Base-by-base conservation (phyloP, 2,329 filamentous ascomycete genomes). In the Diaporthe aspalathi region DNA sequence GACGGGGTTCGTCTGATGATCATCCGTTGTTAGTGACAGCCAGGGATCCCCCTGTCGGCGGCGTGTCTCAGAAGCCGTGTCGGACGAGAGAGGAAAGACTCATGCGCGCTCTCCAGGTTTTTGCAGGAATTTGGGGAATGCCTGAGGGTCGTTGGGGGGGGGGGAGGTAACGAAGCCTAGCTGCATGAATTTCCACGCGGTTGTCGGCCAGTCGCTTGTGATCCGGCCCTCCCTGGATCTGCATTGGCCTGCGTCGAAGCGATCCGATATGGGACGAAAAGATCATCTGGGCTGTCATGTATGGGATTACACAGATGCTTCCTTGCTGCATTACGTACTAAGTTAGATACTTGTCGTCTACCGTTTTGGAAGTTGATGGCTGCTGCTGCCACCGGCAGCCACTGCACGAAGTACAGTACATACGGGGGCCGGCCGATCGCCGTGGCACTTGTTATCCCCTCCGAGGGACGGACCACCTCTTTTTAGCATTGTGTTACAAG, bases 1-100 rank as follows among this genome's bases (percentile, higher is more conserved):
- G 45, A 47, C 45, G 60, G 45, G 60, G 60, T 65, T 65, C 60
- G 60, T 65, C 60, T 38, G 60, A 65, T 65, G 60, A 65, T 65
- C 60, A 65, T 50, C 60, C 60, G 60, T 38, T 27, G 29, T 65
- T 49, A 38, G 45, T 65, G 60, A 65, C 60, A 65, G 60, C 60
- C 60, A 65, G 60, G 60, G 60, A 65, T 65, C 20, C 38, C 60
- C 60, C 60, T 50, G 60, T 22, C 49, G 35, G 35, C 60, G n/a
- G 45, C 29, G 57, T 45, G 60, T 65, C 60, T 65, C 60, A 50
- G 60, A 50, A 50, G 60, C 60, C 45, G 43, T 35, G 24, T 38
- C 27, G 29, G n/a, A 65, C 45, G 16, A 50, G n/a, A 50, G 29
- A 35, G 29, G 45, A 50, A 65, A 6, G 7, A 14, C 43, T 24